Evolutionary conservation across 2,329 filamentous ascomycete genomes (phyloP).

Genomic region (Aaosphaeria pasadenensis): DNA sequence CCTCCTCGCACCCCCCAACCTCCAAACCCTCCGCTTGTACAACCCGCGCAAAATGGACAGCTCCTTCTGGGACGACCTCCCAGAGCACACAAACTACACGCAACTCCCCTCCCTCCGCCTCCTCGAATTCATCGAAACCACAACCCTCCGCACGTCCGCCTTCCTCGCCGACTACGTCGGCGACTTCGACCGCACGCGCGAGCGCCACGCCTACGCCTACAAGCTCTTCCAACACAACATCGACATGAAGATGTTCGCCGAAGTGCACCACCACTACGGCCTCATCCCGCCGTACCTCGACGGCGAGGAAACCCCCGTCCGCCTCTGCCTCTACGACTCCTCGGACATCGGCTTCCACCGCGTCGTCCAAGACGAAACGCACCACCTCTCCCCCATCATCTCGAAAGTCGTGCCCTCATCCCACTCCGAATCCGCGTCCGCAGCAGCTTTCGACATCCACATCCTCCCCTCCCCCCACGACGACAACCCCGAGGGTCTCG

Average conservation of each 20-base stretch:
- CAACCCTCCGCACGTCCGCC: constrained; percentile 7
- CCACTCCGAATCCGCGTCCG: no score
- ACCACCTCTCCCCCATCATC: no score
- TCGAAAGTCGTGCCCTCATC: no score
- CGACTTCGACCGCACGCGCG: constrained; percentile 17
- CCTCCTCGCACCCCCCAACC: constrained; percentile 24
- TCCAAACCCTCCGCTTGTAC: constrained; percentile 21
- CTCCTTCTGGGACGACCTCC: constrained; percentile 28
- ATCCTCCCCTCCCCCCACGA: no score
- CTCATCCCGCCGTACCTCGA: constrained; percentile 33
- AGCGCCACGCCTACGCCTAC: constrained; percentile 25
- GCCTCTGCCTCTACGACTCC: constrained; percentile 26
- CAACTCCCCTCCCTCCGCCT: constrained; percentile 21
- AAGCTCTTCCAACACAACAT: constrained; percentile 23
- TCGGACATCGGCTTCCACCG: constrained; percentile 45
- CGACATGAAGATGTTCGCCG: constrained; percentile 23
- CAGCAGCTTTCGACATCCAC: no score
- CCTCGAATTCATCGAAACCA: constrained; percentile 26
- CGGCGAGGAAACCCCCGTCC: constrained; percentile 20
- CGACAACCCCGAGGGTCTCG: constrained; percentile 7
- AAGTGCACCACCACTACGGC: constrained; percentile 15
- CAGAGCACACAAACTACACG: constrained; percentile 21
- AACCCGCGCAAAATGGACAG: constrained; percentile 9
- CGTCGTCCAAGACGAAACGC: no score
- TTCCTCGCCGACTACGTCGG: constrained; percentile 19